phyloP scores from a whole-genome alignment of 495 filamentous ascomycete species.

The Tricharina praecox region DNA sequence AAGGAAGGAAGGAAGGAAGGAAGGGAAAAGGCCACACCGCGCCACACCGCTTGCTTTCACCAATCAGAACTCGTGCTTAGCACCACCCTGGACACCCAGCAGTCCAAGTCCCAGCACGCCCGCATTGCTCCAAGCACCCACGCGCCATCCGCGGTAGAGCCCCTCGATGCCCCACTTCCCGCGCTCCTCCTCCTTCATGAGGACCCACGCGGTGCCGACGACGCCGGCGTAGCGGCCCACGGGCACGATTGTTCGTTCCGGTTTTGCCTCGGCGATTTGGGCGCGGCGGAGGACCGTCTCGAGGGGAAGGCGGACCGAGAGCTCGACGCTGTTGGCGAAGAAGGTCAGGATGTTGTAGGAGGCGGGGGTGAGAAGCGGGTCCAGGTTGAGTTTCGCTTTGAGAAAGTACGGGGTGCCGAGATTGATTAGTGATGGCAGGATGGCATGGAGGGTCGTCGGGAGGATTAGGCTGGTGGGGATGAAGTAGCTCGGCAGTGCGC shows the following conservation, averaged over 20 bases:
- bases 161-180: conserved; percentile 50
- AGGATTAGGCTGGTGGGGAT: conserved; percentile 54
- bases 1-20: background rate
- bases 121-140: conserved; percentile 87
- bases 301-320: conserved; percentile 70
- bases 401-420: conserved; percentile 67
- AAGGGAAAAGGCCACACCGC: background rate
- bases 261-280: conserved; percentile 48
- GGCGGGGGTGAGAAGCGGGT: conserved; percentile 63
- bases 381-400: conserved; percentile 57
- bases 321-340: conserved; percentile 53
- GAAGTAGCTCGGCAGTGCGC: conserved; percentile 56
- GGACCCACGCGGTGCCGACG: conserved; percentile 70
- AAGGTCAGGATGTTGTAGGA: conserved; percentile 66
- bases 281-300: conserved; percentile 83
- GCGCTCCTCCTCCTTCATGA: conserved; percentile 60
- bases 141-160: conserved; percentile 82
- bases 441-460: conserved; percentile 71
- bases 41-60: background rate
- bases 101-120: conserved; percentile 65
- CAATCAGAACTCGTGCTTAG: conserved; percentile 37
- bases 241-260: conserved; percentile 50
- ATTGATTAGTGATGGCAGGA: conserved; percentile 62
- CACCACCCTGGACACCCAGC: conserved; percentile 36
- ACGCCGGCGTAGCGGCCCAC: conserved; percentile 63